Base-by-base conservation (phyloP, 2,329 filamentous ascomycete genomes). In the Blastomyces silverae region DNA sequence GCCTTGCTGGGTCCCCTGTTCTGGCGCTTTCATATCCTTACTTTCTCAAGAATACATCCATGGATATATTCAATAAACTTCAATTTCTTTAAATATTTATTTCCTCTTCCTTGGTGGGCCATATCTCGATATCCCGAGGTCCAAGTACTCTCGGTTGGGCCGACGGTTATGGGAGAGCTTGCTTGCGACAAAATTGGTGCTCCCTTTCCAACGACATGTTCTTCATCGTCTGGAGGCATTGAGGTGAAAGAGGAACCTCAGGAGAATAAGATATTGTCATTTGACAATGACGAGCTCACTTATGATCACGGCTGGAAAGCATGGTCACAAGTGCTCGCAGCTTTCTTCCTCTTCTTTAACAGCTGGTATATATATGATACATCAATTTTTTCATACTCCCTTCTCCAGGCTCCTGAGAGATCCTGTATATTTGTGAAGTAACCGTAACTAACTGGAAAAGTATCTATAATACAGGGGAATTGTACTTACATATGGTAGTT, bases 401-500 rank as follows among this genome's bases (percentile, higher is more conserved):
- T 31, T 31, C n/a, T 37, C 17, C 17, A n/a, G 31, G 7, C 31
- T 39, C 22, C 34, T 57, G 7, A 39, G 34, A 57, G n/a, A 53
- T 17, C 55, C 55, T 57, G 10, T 57, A n/a, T 57, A 34, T 50
- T 11, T 55, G 7, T 57, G 28, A n/a, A 57, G 34, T 39, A 31
- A 6, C 55, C 28, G 55, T 63, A 39, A 13, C 59, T 59, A 46
- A 55, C 46, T 1, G 20, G 6, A n/a, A 57, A 37, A 37, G 20
- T 22, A 39, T 6, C 22, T 2, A 56, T 52, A 28, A 50, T 56
- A 60, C 61, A 79, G 80, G 81, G 82, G 82, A 11, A 71, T 83
- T 15, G 78, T 83, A 64, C 82, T 82, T 63, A 80, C 77, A 5
- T 85, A 82, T 72, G 82, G 82, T 61, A 78, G 79, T 56, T 84